Base-by-base conservation (phyloP, 108 stramenopile genomes). In the Pseudonitzschia multistriata region DNA sequence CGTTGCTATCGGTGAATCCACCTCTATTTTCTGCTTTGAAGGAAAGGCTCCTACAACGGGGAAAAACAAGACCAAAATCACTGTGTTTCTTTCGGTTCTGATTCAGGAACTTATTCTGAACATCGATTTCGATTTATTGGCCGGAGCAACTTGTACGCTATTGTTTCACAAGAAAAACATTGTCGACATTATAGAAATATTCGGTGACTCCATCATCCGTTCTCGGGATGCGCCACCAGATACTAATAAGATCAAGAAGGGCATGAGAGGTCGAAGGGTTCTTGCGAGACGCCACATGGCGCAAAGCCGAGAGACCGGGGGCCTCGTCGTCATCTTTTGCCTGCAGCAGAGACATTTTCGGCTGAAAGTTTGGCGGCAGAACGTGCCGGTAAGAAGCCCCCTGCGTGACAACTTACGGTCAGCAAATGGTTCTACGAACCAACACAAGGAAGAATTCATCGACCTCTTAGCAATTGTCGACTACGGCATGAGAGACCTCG, bases 1-100 rank as follows among this genome's bases (percentile, higher is more conserved):
- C 1, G 55, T 87, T 62, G 71, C 65, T 21, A 82, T 83, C 6
- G 76, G 73, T 28, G 81, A 83, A 28, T 68, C 86, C 24, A 88
- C 86, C n/a, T 56, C 79, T 40, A 80, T 88, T 66, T 49, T 73
- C 24, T 81, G 76, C 50, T 78, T 91, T 69, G 87, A 91, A 74
- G 84, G 85, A 29, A 67, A 70, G 39, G 55, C 74, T 29, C 67
- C 82, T n/a, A 5, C 25, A 6, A 25, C 21, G 33, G 65, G 69
- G 28, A 66, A 29, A 24, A 73, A 76, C 35, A 47, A 34, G n/a
- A 77, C 67, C 13, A 76, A 68, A 36, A 74, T 82, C 40, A 74
- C 71, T 27, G 35, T 88, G 17, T 72, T 83, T 55, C 11, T 83
- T 2, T 88, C 86, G 17, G 57, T 87, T 21, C 74, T 78, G 31